Evolutionary conservation across 139 green algal genomes (phyloP).

Genomic region (Zygnema circumcarinatum): DNA sequence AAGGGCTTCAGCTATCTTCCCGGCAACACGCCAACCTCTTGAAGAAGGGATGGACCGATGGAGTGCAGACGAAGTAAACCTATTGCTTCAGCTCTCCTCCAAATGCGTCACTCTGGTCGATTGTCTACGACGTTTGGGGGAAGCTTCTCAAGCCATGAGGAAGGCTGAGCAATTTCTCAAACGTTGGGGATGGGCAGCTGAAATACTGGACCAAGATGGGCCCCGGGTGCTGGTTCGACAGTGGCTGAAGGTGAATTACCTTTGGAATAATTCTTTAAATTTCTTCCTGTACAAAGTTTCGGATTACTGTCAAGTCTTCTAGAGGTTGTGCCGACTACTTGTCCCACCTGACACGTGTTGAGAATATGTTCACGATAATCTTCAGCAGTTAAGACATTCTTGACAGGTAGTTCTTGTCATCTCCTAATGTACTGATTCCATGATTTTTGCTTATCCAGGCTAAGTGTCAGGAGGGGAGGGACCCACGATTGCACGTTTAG

Average conservation of each 20-base stretch:
- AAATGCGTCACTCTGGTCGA: not conserved
- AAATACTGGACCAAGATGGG: not conserved
- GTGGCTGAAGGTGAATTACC: conserved; percentile 15
- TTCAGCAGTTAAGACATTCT: too few relatives aligned
- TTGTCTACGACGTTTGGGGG: not conserved
- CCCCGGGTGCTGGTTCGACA: not conserved
- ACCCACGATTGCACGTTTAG: too few relatives aligned
- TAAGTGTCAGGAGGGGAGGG: too few relatives aligned
- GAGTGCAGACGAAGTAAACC: not conserved
- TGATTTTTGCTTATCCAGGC: too few relatives aligned
- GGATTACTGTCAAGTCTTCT: too few relatives aligned
- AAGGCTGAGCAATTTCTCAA: not conserved
- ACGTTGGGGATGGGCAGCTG: not conserved
- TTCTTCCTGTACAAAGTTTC: too few relatives aligned
- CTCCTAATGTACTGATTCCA: too few relatives aligned
- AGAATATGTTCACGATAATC: too few relatives aligned
- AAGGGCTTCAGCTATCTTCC: not conserved
- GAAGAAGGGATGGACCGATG: not conserved
- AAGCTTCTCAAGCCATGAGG: not conserved
- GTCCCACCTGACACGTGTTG: too few relatives aligned
- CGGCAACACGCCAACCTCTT: not conserved
- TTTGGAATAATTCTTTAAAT: too few relatives aligned
- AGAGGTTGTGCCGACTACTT: too few relatives aligned
- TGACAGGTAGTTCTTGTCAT: too few relatives aligned
- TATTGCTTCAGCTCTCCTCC: not conserved